Evolutionary conservation across 768 basidiomycete species (phyloP).

Genomic region (Hericium erinaceus): DNA sequence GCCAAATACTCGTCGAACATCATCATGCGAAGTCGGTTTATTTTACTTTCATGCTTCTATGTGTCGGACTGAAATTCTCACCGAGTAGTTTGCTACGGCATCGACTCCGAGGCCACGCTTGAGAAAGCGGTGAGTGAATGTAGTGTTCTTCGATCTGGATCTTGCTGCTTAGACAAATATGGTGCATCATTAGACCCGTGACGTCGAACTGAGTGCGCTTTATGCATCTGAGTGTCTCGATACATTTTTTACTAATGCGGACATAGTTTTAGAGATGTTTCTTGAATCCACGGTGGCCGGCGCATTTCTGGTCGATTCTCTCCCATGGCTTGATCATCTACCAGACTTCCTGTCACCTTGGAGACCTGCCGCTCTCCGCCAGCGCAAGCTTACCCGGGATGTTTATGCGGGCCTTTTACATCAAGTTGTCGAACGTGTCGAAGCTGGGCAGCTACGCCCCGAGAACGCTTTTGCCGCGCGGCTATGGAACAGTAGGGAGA

Average conservation of each 20-base stretch:
- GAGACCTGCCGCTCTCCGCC: background rate
- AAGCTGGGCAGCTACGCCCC: background rate
- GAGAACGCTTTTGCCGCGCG: background rate
- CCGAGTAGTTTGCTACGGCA: background rate
- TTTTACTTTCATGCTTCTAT: background rate
- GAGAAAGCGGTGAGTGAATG: background rate
- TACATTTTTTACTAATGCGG: background rate
- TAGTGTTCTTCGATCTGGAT: background rate
- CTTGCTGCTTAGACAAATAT: background rate
- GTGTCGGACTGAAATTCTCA: background rate
- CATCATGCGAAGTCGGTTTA: background rate
- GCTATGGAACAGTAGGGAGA: background rate
- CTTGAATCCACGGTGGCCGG: background rate
- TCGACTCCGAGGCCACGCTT: background rate
- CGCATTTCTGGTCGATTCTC: background rate
- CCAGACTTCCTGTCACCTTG: background rate
- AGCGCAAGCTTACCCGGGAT: background rate
- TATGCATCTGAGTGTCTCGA: background rate
- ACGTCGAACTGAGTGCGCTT: too few species aligned
- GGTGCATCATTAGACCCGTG: background rate
- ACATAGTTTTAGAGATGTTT: background rate
- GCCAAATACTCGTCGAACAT: background rate
- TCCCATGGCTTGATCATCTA: background rate
- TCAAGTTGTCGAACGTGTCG: background rate
- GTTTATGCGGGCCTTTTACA: background rate